Conservation (phyloP, 768 basidiomycete genomes). For the Amyloporia xantha region DNA sequence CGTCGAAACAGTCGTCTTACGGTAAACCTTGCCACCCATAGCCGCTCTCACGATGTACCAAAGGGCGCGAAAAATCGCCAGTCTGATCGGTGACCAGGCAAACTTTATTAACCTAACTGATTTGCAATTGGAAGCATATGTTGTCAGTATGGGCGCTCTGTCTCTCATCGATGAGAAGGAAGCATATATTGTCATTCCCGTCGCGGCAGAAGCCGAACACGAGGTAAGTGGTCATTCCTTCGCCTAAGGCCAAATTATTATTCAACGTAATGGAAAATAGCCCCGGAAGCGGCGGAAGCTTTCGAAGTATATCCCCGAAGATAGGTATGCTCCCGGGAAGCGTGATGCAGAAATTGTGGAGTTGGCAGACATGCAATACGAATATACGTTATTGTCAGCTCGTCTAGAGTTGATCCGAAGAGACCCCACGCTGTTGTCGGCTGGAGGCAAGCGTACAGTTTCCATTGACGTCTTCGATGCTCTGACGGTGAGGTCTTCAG, state of each 20-base stretch:
- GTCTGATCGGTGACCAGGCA: constrained; percentile 28
- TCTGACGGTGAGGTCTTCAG: constrained; percentile 30
- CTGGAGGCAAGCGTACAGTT: constrained; percentile 49
- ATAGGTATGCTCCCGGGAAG: constrained; percentile 54
- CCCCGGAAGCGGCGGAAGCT: constrained; percentile 66
- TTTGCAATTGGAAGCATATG: constrained; percentile 73
- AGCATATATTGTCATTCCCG: constrained; percentile 76
- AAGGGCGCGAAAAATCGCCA: constrained; percentile 72
- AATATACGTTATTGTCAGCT: constrained; percentile 69
- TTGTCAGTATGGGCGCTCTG: constrained; percentile 84
- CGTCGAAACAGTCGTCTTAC: background rate
- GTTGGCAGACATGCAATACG: constrained; percentile 72
- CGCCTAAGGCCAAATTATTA: background rate
- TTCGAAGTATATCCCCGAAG: constrained; percentile 71
- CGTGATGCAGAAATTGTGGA: constrained; percentile 74
- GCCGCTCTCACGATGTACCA: constrained; percentile 93
- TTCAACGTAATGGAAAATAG: constrained; percentile 27
- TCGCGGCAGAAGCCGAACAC: constrained; percentile 38
- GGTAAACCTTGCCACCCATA: constrained; percentile 26
- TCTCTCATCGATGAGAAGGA: constrained; percentile 73
- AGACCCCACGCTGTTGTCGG: constrained; percentile 54
- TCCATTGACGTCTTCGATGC: background rate
- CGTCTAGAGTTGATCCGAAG: constrained; percentile 67
- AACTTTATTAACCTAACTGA: constrained; percentile 47
- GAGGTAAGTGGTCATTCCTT: constrained; percentile 30